Base-by-base conservation (phyloP, 2,329 filamentous ascomycete genomes). In the Zymoseptoria pseudotritici region DNA sequence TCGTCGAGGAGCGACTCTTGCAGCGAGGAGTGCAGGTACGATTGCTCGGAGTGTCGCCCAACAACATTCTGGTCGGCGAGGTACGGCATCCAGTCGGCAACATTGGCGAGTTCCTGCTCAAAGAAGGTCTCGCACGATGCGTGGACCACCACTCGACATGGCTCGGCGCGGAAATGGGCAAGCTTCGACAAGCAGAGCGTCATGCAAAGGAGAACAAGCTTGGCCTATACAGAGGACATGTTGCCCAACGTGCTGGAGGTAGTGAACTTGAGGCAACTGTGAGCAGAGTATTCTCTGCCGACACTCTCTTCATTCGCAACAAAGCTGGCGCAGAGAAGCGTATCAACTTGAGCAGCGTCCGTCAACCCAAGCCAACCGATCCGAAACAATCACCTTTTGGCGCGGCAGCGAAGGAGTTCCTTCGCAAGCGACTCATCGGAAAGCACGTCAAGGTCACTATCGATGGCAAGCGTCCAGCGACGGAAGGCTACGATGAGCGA, bases 91-190 rank as follows among this genome's bases (percentile, higher is more conserved):
- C 92, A 26, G 71, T 76, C 22, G 94, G 94, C 64, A 96, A 91
- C 76, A 96, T 99, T 73, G 91, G 92, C 63, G 90, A 90, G 66
- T 95, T 96, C 75, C 76, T 99, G 51, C 85, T 99, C 52, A 86
- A 93, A 69, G 90, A 91, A 57, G 94, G 94, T 68, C 81, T 97
- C 58, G 94, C 93, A 50, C 85, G 91, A 70, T 97, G 93, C 79
- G 91, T 92, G 65, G 94, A 99, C 75, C 92, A 94, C 76, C 94
- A 99, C 78, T 96, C 93, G 0, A 95, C 91, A 49, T 82, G 97
- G 78, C 83, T 99, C 10, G 94, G 94, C 52, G 79, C 85, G 55
- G 90, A 93, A 69, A 99, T 99, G 94, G 86, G 88, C 50, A 75
- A 83, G 60, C 84, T 97, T 59, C 86, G 94, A 64, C 85, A 89